A percentile compares a stretch with the other conserved stretches of the same genome.
phyloP scores from a whole-genome alignment of 1,139 yeast genomes.

The Pichia sp. region DNA sequence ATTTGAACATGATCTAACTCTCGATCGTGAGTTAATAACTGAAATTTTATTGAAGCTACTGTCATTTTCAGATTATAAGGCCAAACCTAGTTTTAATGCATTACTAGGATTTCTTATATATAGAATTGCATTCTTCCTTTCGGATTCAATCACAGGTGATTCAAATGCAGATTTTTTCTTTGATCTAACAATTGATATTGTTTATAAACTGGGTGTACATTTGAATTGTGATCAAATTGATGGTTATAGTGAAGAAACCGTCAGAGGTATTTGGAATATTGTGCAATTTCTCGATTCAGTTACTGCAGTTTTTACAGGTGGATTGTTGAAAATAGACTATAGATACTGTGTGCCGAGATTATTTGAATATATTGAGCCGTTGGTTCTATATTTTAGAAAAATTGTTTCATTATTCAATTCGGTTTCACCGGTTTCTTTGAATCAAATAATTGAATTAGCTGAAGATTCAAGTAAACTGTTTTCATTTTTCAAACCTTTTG shows the following conservation, averaged over 20 bases:
- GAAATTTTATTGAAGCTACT: constrained; percentile 8
- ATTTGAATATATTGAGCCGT: constrained; percentile 6
- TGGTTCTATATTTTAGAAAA: constrained; percentile 11
- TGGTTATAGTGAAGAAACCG: constrained; percentile 6
- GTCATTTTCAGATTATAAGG: constrained; percentile 10
- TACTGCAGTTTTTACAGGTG: constrained; percentile 16
- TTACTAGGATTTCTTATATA: constrained; percentile 13
- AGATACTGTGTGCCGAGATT: constrained; percentile 14
- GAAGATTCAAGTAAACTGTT: constrained; percentile 11
- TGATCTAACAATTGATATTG: not conserved
- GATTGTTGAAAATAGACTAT: constrained; percentile 19
- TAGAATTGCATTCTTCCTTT: constrained; percentile 5
- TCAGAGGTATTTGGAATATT: constrained; percentile 15
- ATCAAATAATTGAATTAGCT: constrained; percentile 11
- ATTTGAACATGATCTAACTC: constrained; percentile 9
- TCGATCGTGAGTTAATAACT: constrained; percentile 2
- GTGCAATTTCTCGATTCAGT: constrained; percentile 17
- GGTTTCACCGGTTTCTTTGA: constrained; percentile 13
- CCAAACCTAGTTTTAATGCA: constrained; percentile 15
- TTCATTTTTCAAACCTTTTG: constrained; percentile 11
- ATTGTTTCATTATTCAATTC: constrained; percentile 13
- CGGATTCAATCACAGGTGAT: constrained; percentile 9
- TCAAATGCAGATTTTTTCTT: constrained; percentile 14
- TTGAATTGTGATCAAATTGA: constrained; percentile 4
- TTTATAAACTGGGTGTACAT: constrained; percentile 10